Evolutionary conservation across 345 rosid genomes (phyloP), one percentile per base, ranked within the genome.

Genomic region (Dovyalis caffra): DNA sequence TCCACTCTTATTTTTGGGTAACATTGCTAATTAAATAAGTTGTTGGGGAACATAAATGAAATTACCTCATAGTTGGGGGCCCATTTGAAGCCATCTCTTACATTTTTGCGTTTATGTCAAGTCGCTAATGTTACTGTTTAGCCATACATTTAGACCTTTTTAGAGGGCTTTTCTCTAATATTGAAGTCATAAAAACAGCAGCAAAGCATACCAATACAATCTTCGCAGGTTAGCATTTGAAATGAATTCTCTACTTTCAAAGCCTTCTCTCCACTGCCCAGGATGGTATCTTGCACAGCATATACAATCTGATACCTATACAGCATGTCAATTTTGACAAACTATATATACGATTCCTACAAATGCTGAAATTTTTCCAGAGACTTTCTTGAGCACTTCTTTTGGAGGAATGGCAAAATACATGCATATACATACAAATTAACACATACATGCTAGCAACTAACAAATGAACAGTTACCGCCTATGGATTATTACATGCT

Each of bases 331-430:
- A 23, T 23, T 56, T 56, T 56, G 12, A 56, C 61, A 3, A 56
- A 56, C 28, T 56, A 9, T 3, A 56, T 9, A 49, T 43, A 43
- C 47, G 47, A 43, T 43, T 61, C 65, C 35, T 16, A 62, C 65
- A 62, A 14, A 43, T 10, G 20, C 69, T 14, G 47, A 74, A 47
- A 29, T 23, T 31, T 56, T 32, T 15, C 58, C 15, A 15, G 5
- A 31, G 5, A 45, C 21, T 72, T 72, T 73, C 45, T 15, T 47
- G 15, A 35, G 29, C 15, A 64, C 70, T 73, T 63, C 32, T 43
- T 68, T 49, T 18, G 14, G 26, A 64, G 18, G 35, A 28, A 51
- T n/a, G 38, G 25, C 20, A 7, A 31, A 43, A 38, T 28, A 72
- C 40, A 37, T 38, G 10, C 35, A n/a, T 49, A 34, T 28, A 8